Percentiles rank a stretch among this genome's conserved stretches.
Evolutionary conservation across 2,329 filamentous ascomycete species (phyloP).

Genomic region (Bimuria novae-zelandiae): DNA sequence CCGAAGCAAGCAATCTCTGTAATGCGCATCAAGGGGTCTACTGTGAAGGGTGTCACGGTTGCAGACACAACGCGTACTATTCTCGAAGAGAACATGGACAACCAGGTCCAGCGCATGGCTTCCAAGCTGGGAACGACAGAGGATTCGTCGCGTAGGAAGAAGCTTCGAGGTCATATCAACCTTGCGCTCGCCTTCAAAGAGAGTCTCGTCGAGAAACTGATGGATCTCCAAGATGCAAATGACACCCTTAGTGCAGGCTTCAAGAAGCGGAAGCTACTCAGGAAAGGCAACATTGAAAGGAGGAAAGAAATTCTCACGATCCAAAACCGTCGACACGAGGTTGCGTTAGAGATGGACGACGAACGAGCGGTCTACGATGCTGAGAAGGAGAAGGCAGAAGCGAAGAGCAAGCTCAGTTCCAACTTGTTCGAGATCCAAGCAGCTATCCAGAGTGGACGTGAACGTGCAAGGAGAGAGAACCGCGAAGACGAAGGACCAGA

Average conservation of each 20-base stretch:
- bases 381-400: conserved; percentile 30
- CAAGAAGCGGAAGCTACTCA: conserved; percentile 50
- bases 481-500: conserved; percentile 41
- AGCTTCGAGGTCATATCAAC: conserved; percentile 52
- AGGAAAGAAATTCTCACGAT: conserved; percentile 54
- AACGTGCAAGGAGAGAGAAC: conserved; percentile 33
- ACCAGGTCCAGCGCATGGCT: conserved; percentile 50
- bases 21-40: conserved; percentile 47
- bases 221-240: conserved; percentile 58
- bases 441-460: conserved; percentile 41
- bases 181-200: conserved; percentile 54
- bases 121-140: conserved; percentile 44
- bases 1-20: conserved; percentile 36
- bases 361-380: conserved; percentile 44
- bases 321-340: conserved; percentile 54
- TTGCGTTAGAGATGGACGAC: conserved; percentile 57
- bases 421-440: conserved; percentile 44
- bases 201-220: conserved; percentile 55
- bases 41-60: conserved; percentile 50
- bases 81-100: conserved; percentile 56
- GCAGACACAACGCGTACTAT: conserved; percentile 58
- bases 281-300: conserved; percentile 52
- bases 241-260: conserved; percentile 55
- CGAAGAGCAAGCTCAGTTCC: conserved; percentile 32
- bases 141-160: conserved; percentile 46